Evolutionary conservation across 2,329 filamentous ascomycete species (phyloP).

Genomic region (Sporothrix brunneoviolacea): DNA sequence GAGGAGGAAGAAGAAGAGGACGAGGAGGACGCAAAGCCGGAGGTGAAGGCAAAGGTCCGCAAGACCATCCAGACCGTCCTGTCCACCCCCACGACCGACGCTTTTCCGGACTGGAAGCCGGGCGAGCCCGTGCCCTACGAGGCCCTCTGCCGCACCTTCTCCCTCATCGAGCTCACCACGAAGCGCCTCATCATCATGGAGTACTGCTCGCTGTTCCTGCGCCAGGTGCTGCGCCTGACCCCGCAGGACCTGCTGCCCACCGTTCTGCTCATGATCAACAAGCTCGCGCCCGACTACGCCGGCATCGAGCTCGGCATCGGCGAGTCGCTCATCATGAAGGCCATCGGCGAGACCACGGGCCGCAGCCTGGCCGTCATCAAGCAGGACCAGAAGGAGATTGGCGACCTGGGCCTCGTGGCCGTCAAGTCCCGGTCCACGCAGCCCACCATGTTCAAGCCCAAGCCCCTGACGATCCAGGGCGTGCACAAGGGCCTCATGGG

Average conservation of each 20-base stretch:
- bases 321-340: constrained; percentile 97
- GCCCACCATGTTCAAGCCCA: constrained; percentile 97
- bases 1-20: constrained; percentile 42
- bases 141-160: constrained; percentile 90
- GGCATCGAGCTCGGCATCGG: constrained; percentile 98
- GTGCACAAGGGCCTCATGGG: constrained; percentile 83
- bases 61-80: constrained; percentile 80
- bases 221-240: constrained; percentile 87
- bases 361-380: constrained; percentile 86
- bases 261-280: constrained; percentile 94
- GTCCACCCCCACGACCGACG: constrained; percentile 66
- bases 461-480: constrained; percentile 75
- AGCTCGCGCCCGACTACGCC: constrained; percentile 91
- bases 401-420: constrained; percentile 87
- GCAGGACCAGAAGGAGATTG: constrained; percentile 91
- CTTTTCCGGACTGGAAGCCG: constrained; percentile 92
- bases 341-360: constrained; percentile 90
- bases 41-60: constrained; percentile 65
- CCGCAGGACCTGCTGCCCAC: constrained; percentile 82
- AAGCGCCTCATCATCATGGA: constrained; percentile 85
- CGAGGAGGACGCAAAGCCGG: constrained; percentile 59
- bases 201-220: constrained; percentile 83
- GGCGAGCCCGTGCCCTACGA: constrained; percentile 89
- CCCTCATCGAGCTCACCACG: constrained; percentile 86
- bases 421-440: constrained; percentile 94